Conservation (phyloP, 2,329 filamentous ascomycete genomes). For the Neonectria hederae region DNA sequence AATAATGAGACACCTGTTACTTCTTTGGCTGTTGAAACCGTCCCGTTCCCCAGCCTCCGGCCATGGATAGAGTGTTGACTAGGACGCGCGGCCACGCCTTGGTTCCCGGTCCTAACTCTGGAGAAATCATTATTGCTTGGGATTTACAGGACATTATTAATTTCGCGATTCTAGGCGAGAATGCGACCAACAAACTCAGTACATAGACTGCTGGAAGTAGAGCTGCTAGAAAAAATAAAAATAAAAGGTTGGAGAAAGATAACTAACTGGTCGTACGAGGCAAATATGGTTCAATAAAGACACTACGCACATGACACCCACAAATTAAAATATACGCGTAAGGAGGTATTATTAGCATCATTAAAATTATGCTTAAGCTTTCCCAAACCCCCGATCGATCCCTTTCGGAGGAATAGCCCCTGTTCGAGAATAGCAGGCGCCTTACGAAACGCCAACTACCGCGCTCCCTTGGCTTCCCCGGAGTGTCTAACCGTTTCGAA, state of each 20-base stretch:
- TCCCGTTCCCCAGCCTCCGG: background rate
- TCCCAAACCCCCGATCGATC: background rate
- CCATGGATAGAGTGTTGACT: too few relatives aligned
- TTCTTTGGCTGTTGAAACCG: background rate
- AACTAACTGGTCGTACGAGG: background rate
- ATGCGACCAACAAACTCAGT: background rate
- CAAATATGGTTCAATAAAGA: background rate
- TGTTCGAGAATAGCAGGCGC: background rate
- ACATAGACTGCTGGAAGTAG: background rate
- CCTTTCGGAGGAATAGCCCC: background rate
- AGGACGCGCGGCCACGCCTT: background rate
- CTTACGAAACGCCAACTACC: background rate
- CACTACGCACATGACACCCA: background rate
- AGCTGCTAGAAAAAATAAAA: too few relatives aligned
- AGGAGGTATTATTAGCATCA: background rate
- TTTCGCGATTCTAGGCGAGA: background rate
- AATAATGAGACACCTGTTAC: background rate
- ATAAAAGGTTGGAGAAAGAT: background rate
- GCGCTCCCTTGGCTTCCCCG: background rate
- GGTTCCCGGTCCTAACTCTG: background rate
- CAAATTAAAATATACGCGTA: background rate
- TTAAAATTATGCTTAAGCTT: background rate
- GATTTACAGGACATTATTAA: background rate
- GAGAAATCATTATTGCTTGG: too few relatives aligned
- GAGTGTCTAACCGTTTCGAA: background rate